Percentiles rank a stretch among this genome's conserved stretches.
Evolutionary conservation across 306 rosid species (phyloP).

Genomic region (Vachellia collinsii): DNA sequence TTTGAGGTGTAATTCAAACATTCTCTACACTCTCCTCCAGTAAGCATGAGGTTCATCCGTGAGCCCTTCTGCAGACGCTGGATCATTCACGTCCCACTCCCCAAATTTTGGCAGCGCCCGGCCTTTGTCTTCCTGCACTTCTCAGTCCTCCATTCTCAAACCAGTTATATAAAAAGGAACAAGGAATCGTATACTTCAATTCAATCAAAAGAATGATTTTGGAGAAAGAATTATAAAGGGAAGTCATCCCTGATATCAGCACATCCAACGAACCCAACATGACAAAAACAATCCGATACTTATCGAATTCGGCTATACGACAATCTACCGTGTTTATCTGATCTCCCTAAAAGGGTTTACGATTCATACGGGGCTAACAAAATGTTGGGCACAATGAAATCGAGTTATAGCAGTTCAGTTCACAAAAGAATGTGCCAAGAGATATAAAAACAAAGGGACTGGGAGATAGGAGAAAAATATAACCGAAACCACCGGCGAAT

Average conservation of each 20-base stretch:
- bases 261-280: background rate
- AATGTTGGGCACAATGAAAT: background rate
- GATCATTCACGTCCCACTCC: too few species aligned
- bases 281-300: too few species aligned
- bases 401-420: background rate
- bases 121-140: constrained; percentile 44
- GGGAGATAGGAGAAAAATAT: background rate
- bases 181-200: too few species aligned
- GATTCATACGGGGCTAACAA: background rate
- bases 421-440: background rate
- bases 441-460: background rate
- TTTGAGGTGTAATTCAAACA: too few species aligned
- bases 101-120: too few species aligned
- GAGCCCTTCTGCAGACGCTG: too few species aligned
- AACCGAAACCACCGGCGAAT: constrained; percentile 50
- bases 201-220: too few species aligned
- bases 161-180: too few species aligned
- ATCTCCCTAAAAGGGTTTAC: background rate
- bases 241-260: background rate
- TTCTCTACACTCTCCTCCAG: too few species aligned
- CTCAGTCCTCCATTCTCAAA: too few species aligned
- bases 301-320: background rate
- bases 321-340: too few species aligned
- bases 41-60: too few species aligned
- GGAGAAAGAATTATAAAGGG: background rate